Evolutionary conservation across 441 rosid species (phyloP), one percentile per base, ranked within the genome.

Genomic region (Rhodomyrtus psidioides): DNA sequence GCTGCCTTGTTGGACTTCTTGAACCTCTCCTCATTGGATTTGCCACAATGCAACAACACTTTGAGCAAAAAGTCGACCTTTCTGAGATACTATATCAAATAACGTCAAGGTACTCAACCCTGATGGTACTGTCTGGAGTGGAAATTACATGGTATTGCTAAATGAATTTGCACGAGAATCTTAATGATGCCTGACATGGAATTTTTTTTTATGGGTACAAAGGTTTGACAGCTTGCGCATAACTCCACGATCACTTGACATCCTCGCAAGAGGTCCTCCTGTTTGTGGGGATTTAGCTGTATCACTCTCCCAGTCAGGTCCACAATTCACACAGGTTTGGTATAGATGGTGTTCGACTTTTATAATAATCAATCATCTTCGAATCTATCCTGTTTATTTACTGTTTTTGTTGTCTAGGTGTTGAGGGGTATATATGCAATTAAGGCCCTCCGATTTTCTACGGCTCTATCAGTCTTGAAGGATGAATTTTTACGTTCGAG

Each of bases 271-370:
- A 88, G 98, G 99, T 86, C 90, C 98, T 90, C 98, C 99, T 65
- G 94, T 96, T 84, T 98, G 98, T 89, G 98, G 99, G 85, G 99
- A 95, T 92, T 98, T 98, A 91, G 98, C 99, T 86, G 98, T 98
- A 84, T 93, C 99, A 60, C 91, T 98, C 85, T 97, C 99, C 85
- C 99, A 98, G 90, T 93, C 98, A 83, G 96, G 99, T 85, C 99
- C 99, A 58, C 99, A 96, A 88, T 97, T 97, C 93, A 95, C 98
- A 88, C 99, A 98, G 96, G 99, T 96, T 84, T 89, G 91, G 85
- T 83, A 34, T 87, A 81, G 60, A 75, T 84, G 62, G 53, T 84
- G 53, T 84, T 85, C 27, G 57, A 17, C 85, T 87, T 57, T 75
- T 27, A 86, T 74, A 56, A 53, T 83, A 34, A 65, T 39, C 46